Evolutionary conservation across 2,329 filamentous ascomycete genomes (phyloP), one percentile per base, ranked within the genome.

Genomic region (Blumeriella jaapii): DNA sequence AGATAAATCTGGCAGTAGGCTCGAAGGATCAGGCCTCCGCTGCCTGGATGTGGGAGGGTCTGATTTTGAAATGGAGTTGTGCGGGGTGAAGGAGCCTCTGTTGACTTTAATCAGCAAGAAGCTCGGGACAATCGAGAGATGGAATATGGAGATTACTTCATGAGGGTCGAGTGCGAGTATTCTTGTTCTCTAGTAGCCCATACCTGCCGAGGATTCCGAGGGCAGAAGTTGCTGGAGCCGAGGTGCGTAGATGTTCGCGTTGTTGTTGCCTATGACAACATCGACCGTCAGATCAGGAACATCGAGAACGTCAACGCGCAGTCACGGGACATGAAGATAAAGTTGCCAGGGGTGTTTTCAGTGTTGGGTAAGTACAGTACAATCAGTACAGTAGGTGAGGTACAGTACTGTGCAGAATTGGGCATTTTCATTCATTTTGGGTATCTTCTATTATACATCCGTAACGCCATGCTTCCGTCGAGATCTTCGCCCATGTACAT

Each of bases 11-110:
- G 35, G 28, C 33, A 39, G 37, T 38, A 40, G 29, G 25, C 33
- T 32, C 29, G 41, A n/a, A 26, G 41, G 37, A 11, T 34, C 23
- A 25, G 27, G 20, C 14, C 28, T 34, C 5, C 14, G 29, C n/a
- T 40, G 29, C 20, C 24, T 40, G 27, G 44, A 44, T 20, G 16
- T 37, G 3, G 40, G 45, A 18, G 30, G 25, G 10, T 46, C 39
- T 34, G 26, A 31, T 29, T 36, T 42, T 36, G 34, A 31, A 22
- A 51, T 24, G 4, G 40, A 45, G 15, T 52, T 52, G 12, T 34
- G 45, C 18, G 45, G 44, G 16, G 34, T 40, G 30, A 48, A 52
- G 16, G 31, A 22, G 16, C 34, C 36, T 41, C 43, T 48, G 20
- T 24, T 28, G 18, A 13, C n/a, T n/a, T n/a, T n/a, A n/a, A n/a